Conservation (phyloP, 768 basidiomycete genomes). For the Leccinum variicolor region DNA sequence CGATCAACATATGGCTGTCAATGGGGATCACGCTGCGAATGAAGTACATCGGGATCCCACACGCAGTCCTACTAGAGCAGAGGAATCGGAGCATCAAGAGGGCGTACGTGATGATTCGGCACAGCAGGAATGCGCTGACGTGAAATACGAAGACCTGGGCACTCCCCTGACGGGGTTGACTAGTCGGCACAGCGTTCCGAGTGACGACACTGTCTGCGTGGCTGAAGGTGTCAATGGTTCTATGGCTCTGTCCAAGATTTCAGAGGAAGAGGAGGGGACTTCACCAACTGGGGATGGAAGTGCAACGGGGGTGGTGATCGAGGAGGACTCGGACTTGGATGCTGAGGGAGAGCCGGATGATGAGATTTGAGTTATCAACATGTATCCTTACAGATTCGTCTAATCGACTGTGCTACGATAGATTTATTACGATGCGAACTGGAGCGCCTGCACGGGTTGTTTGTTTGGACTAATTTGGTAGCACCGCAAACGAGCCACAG, state of each 20-base stretch:
- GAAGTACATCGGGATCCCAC: constrained; percentile 8
- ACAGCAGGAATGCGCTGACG: constrained; percentile 24
- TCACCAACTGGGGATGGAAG: neutral
- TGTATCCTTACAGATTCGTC: constrained; percentile 21
- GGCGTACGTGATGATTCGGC: neutral
- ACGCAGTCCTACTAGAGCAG: constrained; percentile 1
- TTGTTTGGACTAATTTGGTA: constrained; percentile 17
- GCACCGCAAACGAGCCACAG: constrained; percentile 33
- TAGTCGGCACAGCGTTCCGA: constrained; percentile 53
- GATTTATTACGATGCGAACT: constrained; percentile 22
- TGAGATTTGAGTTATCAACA: constrained; percentile 42
- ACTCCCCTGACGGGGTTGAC: constrained; percentile 49
- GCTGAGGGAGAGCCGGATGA: constrained; percentile 44
- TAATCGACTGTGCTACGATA: constrained; percentile 22
- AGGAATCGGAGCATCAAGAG: constrained; percentile 1
- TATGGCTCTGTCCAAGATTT: constrained; percentile 28
- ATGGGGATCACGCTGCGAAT: constrained; percentile 19
- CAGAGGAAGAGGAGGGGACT: constrained; percentile 14
- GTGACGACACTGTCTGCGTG: constrained; percentile 53
- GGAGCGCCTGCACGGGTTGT: constrained; percentile 16
- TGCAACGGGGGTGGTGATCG: constrained; percentile 13
- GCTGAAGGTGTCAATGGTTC: constrained; percentile 29
- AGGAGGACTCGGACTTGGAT: constrained; percentile 36
- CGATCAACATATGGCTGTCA: constrained; percentile 7
- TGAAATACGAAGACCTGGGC: constrained; percentile 52